These are phyloP conservation scores for Peribolospora kevripleyi DNA, from an alignment of 768 basidiomycete species.

Conservation along the genomic window DNA sequence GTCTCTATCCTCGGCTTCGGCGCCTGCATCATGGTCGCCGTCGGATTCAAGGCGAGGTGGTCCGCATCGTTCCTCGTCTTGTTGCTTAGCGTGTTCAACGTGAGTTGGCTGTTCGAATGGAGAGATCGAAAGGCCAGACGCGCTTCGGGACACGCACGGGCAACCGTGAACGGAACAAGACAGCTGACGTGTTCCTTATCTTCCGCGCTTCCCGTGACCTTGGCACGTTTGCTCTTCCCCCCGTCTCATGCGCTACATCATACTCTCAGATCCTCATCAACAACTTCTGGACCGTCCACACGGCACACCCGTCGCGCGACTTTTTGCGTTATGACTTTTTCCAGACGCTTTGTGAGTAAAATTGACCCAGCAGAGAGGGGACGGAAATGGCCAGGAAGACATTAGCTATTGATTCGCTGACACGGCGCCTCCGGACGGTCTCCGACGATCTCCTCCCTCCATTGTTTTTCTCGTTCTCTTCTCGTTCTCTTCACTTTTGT, in stretches of 20 bases:
- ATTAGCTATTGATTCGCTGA: too few relatives aligned
- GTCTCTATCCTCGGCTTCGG: conserved; percentile 73
- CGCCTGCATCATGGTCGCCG: conserved; percentile 84
- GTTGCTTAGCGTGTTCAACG: conserved; percentile 72
- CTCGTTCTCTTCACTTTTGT: not conserved
- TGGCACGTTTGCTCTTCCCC: too few relatives aligned
- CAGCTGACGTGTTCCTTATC: conserved; percentile 36
- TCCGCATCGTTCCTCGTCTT: conserved; percentile 85
- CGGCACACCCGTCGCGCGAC: conserved; percentile 79
- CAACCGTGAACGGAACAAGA: too few relatives aligned
- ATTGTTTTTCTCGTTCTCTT: not conserved
- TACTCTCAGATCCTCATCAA: conserved; percentile 24
- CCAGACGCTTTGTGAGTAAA: conserved; percentile 57
- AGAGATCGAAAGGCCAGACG: too few relatives aligned
- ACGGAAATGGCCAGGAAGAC: too few relatives aligned
- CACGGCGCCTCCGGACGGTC: too few relatives aligned
- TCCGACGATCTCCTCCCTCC: too few relatives aligned
- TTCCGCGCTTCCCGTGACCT: too few relatives aligned
- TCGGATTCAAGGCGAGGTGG: conserved; percentile 99
- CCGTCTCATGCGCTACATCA: too few relatives aligned
- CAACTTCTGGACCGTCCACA: conserved; percentile 92
- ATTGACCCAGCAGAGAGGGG: too few relatives aligned
- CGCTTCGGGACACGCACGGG: too few relatives aligned
- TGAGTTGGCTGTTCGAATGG: too few relatives aligned
- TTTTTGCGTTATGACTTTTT: conserved; percentile 73